Evolutionary conservation across 2,329 filamentous ascomycete species (phyloP).

Genomic region (Paraphaeosphaeria sporulosa): DNA sequence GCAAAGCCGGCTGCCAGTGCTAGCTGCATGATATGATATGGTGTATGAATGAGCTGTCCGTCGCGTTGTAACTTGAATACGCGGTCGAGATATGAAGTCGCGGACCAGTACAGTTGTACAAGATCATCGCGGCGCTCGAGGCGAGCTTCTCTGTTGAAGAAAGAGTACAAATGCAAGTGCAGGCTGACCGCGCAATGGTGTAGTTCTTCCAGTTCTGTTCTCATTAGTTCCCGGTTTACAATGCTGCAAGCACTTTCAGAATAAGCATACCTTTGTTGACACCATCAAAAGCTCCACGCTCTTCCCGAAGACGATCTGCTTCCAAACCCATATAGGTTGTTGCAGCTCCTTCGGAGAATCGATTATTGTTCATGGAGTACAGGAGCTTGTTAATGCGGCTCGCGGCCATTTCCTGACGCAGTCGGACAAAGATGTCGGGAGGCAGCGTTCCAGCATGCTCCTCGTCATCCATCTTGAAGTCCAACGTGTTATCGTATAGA

Average conservation of each 20-base stretch:
- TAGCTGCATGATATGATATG: conserved; percentile 85
- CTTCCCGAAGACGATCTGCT: conserved; percentile 46
- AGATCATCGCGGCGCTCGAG: conserved; percentile 68
- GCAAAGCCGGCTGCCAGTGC: conserved; percentile 82
- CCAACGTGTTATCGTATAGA: conserved; percentile 76
- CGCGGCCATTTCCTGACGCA: conserved; percentile 49
- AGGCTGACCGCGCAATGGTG: conserved; percentile 77
- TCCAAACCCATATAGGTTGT: conserved; percentile 46
- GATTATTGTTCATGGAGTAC: conserved; percentile 43
- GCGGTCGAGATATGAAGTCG: conserved; percentile 71
- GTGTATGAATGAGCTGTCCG: conserved; percentile 69
- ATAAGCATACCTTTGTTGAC: conserved; percentile 40
- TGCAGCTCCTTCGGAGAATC: conserved; percentile 40
- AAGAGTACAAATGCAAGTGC: conserved; percentile 79
- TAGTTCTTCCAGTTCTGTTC: conserved; percentile 58
- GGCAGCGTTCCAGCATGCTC: conserved; percentile 48
- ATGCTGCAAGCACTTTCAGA: not conserved
- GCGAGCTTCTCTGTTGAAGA: conserved; percentile 79
- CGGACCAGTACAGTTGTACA: conserved; percentile 76
- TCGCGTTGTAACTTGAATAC: conserved; percentile 62
- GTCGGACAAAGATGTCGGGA: conserved; percentile 44
- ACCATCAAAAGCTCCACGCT: conserved; percentile 42
- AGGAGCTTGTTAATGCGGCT: conserved; percentile 48
- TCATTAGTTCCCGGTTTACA: conserved; percentile 53
- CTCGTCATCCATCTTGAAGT: conserved; percentile 48